Conservation (phyloP, 2,329 filamentous ascomycete species). For the Fusarium sp. region DNA sequence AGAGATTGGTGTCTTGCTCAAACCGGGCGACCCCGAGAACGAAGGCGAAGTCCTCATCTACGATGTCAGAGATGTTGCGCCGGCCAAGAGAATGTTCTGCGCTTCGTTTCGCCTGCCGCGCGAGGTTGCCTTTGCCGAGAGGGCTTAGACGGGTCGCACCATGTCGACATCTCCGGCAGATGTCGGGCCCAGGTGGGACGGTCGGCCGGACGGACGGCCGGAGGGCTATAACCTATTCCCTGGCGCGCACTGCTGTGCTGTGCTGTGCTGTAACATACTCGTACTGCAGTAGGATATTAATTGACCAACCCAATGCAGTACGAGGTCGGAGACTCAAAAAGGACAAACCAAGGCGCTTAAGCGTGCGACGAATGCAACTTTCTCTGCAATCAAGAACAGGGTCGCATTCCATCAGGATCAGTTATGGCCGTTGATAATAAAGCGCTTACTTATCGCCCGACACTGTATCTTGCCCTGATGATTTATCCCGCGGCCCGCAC, state of each 20-base stretch:
- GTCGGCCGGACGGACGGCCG: conserved; percentile 30
- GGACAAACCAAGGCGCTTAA: conserved; percentile 17
- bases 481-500: conserved; percentile 14
- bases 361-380: conserved; percentile 22
- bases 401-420: conserved; percentile 21
- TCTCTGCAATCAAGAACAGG: conserved; percentile 25
- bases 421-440: conserved; percentile 15
- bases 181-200: conserved; percentile 26
- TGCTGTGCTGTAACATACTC: conserved; percentile 8
- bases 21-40: conserved; percentile 59
- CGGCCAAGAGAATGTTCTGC: conserved; percentile 97
- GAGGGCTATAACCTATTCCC: conserved; percentile 8
- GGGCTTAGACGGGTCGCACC: conserved; percentile 36
- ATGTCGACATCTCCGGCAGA: conserved; percentile 26
- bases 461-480: conserved; percentile 28
- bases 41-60: conserved; percentile 67
- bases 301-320: conserved; percentile 17
- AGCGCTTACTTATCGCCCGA: conserved; percentile 33
- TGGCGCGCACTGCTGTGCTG: neutral
- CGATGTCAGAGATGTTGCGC: conserved; percentile 88
- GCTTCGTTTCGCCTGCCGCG: conserved; percentile 88
- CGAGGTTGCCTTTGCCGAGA: conserved; percentile 80
- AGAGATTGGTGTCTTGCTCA: conserved; percentile 57
- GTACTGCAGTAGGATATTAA: conserved; percentile 10
- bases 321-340: conserved; percentile 20